phyloP scores from a whole-genome alignment of 2,329 filamentous ascomycete genomes.

The Microdochium paspali region DNA sequence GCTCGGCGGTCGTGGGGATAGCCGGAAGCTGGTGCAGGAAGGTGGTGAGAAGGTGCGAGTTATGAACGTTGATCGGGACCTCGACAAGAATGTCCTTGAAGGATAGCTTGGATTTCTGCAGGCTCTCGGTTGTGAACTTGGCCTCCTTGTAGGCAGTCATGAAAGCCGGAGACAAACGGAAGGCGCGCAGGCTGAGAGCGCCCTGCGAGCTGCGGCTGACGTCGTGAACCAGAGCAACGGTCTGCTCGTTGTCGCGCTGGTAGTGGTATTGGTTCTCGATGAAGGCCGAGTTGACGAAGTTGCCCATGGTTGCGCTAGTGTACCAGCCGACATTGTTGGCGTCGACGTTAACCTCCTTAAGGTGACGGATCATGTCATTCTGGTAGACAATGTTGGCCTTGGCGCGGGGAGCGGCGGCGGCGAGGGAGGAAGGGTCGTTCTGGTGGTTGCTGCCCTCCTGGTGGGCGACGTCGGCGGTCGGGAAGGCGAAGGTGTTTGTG shows the following conservation, averaged over 20 bases:
- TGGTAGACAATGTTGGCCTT: conserved; percentile 87
- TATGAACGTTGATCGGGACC: conserved; percentile 82
- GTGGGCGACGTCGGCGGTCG: conserved; percentile 63
- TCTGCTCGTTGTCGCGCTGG: conserved; percentile 88
- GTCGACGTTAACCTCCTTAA: conserved; percentile 96
- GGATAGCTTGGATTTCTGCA: conserved; percentile 88
- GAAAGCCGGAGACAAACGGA: conserved; percentile 79
- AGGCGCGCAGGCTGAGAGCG: conserved; percentile 79
- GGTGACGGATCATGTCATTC: conserved; percentile 92
- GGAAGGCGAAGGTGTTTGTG: conserved; percentile 94
- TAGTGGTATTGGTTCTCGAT: conserved; percentile 98
- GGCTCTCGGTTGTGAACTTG: conserved; percentile 94
- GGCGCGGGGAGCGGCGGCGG: conserved; percentile 81
- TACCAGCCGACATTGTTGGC: conserved; percentile 99
- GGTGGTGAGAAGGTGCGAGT: conserved; percentile 92
- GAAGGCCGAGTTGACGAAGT: conserved; percentile 90
- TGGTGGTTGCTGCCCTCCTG: conserved; percentile 62
- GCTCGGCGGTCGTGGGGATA: conserved; percentile 52
- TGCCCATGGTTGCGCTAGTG: conserved; percentile 96
- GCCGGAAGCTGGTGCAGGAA: conserved; percentile 87
- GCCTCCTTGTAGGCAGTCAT: conserved; percentile 90
- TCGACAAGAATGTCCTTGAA: conserved; percentile 93
- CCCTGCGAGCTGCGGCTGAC: conserved; percentile 92
- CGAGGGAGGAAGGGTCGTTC: conserved; percentile 64
- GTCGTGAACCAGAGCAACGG: conserved; percentile 86